Base-by-base conservation (phyloP, 805 yeast species). In the Kuraishia piskuri region DNA sequence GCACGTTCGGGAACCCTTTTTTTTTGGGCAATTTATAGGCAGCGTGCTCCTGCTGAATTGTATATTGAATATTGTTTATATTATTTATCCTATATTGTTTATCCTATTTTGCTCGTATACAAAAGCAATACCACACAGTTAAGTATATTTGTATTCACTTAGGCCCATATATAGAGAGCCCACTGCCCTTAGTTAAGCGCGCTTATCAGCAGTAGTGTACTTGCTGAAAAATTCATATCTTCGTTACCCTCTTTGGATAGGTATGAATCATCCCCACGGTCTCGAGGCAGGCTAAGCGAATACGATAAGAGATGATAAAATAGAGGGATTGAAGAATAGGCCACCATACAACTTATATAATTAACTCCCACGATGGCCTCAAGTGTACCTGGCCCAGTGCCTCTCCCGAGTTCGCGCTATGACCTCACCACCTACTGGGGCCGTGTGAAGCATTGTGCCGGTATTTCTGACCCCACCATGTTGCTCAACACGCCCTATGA, bases 361-460 rank as follows among this genome's bases (percentile, higher is more conserved):
- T 10, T 7, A 31, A n/a, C 40, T 31, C 4, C 17, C 40, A 12
- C 14, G 22, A 90, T 90, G 97, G 96, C 97, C 1, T 88, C 96
- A 10, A 83, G 96, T 3, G 79, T 90, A 46, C 83, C 90, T 9
- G 97, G 97, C 17, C 84, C 87, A 7, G 78, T 87, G 48, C 76
- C 86, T 0, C 74, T 91, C 37, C 97, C 97, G 8, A 82, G 76
- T 53, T 90, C 97, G 21, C 80, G 76, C 54, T 88, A 83, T 69
- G 96, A 94, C 67, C 72, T 94, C 25, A 59, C 78, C 54, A 84
- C 96, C 0, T 94, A 94, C 69, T 79, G 87, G 86, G 99, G 99
- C 17, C 81, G 99, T 62, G 97, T 94, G 49, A 82, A 83, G 66
- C 99, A 95, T 68, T 89, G 96, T 70, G 88, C 96, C 17, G 95